These are phyloP conservation scores for Dipteronia sinensis DNA, from an alignment of 345 rosid genomes.

Conservation along the genomic window DNA sequence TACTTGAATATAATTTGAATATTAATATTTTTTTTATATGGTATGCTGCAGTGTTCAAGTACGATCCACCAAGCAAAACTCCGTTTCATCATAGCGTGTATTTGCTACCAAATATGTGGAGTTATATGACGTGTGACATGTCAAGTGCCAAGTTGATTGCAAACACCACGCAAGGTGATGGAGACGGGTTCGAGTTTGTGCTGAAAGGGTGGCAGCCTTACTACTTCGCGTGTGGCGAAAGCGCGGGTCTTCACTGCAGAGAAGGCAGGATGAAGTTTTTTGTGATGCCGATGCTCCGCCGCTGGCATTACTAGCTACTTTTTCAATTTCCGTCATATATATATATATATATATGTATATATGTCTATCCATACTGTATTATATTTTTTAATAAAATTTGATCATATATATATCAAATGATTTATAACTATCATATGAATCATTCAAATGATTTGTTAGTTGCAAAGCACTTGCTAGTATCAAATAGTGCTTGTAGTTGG, in stretches of 20 bases:
- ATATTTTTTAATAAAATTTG: too few relatives aligned
- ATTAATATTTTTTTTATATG: too few relatives aligned
- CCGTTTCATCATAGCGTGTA: slow-evolving; percentile 65
- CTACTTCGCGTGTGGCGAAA: slow-evolving; percentile 74
- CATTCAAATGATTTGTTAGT: neutral
- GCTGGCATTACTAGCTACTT: slow-evolving; percentile 19
- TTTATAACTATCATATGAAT: too few relatives aligned
- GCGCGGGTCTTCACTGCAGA: slow-evolving; percentile 60
- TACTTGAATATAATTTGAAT: too few relatives aligned
- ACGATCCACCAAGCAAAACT: slow-evolving; percentile 53
- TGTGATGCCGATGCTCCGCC: slow-evolving; percentile 45
- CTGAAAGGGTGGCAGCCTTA: slow-evolving; percentile 45
- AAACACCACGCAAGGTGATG: slow-evolving; percentile 49
- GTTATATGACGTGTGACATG: slow-evolving; percentile 55
- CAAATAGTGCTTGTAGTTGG: too few relatives aligned
- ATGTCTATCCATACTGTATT: neutral
- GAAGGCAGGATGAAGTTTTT: slow-evolving; percentile 71
- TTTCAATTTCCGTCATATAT: neutral
- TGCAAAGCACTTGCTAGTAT: neutral
- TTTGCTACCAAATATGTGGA: slow-evolving; percentile 46
- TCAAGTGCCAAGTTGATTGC: slow-evolving; percentile 55
- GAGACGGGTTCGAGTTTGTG: slow-evolving; percentile 61
- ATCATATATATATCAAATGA: too few relatives aligned
- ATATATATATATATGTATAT: too few relatives aligned
- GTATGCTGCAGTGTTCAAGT: slow-evolving; percentile 62